phyloP scores from a whole-genome alignment of 371 early-diverging fungal species.

The Conidiobolus incongruus region DNA sequence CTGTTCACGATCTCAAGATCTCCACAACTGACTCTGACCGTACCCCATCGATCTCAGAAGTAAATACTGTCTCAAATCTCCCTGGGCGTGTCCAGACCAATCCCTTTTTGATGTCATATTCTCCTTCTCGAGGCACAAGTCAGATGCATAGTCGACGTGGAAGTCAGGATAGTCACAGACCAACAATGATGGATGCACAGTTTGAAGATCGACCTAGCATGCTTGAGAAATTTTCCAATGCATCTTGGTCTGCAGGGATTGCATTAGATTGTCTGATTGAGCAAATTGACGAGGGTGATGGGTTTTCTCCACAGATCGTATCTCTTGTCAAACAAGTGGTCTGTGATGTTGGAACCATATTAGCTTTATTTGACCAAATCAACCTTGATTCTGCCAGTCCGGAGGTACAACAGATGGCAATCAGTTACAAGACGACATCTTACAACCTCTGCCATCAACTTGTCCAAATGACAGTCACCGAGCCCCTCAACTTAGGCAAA shows the following conservation, averaged over 20 bases:
- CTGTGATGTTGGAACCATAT: background rate
- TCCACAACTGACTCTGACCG: constrained; percentile 13
- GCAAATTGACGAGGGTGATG: background rate
- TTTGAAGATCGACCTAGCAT: background rate
- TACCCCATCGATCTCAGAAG: constrained; percentile 9
- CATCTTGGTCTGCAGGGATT: background rate
- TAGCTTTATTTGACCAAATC: background rate
- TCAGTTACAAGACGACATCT: background rate
- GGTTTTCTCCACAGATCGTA: background rate
- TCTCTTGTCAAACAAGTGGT: background rate
- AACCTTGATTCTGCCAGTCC: background rate
- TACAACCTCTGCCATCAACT: background rate
- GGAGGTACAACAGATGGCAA: background rate
- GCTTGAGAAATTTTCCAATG: background rate
- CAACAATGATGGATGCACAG: background rate
- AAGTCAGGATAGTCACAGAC: background rate
- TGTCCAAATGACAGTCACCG: background rate
- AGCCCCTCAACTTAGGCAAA: background rate
- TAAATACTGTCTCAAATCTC: background rate
- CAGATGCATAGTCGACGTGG: background rate
- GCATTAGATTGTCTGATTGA: constrained; percentile 1
- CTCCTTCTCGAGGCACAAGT: background rate
- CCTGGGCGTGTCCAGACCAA: background rate
- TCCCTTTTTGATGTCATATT: background rate
- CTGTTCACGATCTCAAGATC: constrained; percentile 21